A percentile compares a stretch with the other conserved stretches of the same genome.
phyloP scores from a whole-genome alignment of 164 flowering plant species.

The Vitis riparia region DNA sequence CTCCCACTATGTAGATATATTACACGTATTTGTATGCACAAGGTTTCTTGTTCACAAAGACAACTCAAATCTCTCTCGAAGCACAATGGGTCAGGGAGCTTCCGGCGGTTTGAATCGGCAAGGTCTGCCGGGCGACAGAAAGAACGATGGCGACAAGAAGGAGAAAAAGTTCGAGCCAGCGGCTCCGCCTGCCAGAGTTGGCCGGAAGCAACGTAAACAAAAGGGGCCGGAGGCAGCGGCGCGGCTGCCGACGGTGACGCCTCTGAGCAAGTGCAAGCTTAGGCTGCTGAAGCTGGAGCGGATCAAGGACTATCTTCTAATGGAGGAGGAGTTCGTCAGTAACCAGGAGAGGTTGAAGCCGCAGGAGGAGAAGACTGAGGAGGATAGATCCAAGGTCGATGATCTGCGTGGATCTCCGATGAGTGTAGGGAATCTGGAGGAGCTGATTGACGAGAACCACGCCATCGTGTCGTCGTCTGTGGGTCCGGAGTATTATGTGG shows the following conservation, averaged over 20 bases:
- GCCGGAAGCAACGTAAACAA: slow-evolving; percentile 48
- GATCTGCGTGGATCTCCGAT: slow-evolving; percentile 52
- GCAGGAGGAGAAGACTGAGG: slow-evolving; percentile 53
- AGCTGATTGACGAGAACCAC: slow-evolving; percentile 51
- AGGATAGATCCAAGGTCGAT: slow-evolving; percentile 50
- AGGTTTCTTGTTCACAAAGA: no score
- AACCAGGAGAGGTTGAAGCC: slow-evolving; percentile 53
- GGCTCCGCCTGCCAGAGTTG: slow-evolving; percentile 48
- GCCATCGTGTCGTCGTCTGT: slow-evolving; percentile 56
- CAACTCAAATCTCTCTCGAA: no score
- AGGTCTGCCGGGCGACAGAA: slow-evolving; percentile 38
- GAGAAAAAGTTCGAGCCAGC: slow-evolving; percentile 59
- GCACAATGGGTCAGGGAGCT: slow-evolving; percentile 43
- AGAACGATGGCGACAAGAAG: slow-evolving; percentile 43
- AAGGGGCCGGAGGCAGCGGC: slow-evolving; percentile 56
- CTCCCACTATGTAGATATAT: no score
- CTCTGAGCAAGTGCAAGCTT: slow-evolving; percentile 44
- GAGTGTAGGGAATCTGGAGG: slow-evolving; percentile 53
- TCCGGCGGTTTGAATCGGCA: slow-evolving; percentile 45
- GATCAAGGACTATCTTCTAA: slow-evolving; percentile 47
- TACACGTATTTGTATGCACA: no score
- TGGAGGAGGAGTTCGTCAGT: slow-evolving; percentile 53
- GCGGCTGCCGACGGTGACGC: slow-evolving; percentile 46
- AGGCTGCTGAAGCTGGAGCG: slow-evolving; percentile 48
- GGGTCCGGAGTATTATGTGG: slow-evolving; percentile 51